Base-by-base conservation (phyloP, 495 filamentous ascomycete species). In the Lindgomyces ingoldianus region DNA sequence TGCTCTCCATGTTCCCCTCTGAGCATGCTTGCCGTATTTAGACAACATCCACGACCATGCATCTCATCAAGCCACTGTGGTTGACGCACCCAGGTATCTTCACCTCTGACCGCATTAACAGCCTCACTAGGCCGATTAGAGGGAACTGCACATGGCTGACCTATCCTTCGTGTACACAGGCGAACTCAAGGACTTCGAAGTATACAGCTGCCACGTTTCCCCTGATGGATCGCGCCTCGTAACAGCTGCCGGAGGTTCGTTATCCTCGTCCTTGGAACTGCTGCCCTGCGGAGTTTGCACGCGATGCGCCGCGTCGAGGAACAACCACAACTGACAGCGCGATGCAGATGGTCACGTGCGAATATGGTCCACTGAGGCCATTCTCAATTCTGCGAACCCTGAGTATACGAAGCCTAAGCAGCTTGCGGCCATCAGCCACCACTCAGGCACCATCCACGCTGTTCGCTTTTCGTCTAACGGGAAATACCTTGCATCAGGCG, bases 201-300 rank as follows among this genome's bases (percentile, higher is more conserved):
- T 96, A 62, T 99, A 96, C 78, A 95, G 90, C 72, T 96, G 93
- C 76, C 91, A 98, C 80, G 86, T 98, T 60, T 98, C 93, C 14
- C 92, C 94, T 6, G 95, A 98, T 79, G 93, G 92, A 67, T 86
- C 83, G 65, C 84, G 94, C 61, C 81, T 99, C 55, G 94, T 93
- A 29, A 97, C 95, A 8, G 94, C 91, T 63, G 93, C 90, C 70
- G 93, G 93, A 86, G 91, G 90, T 93, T 74, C 74, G 83, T 74
- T 22, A 24, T 30, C 48, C 42, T 25, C 33, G 29, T n/a, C n/a
- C n/a, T n/a, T n/a, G n/a, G n/a, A n/a, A n/a, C n/a, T n/a, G n/a
- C n/a, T n/a, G n/a, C n/a, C n/a, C 33, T 16, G 60, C 57, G 56
- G 54, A 57, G 21, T 48, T 60, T 30, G 27, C 19, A 14, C 41